Percentiles rank a stretch among this genome's conserved stretches.
phyloP scores from a whole-genome alignment of 225 moss, liverwort and hornwort species.

The Straminergon stramineum region DNA sequence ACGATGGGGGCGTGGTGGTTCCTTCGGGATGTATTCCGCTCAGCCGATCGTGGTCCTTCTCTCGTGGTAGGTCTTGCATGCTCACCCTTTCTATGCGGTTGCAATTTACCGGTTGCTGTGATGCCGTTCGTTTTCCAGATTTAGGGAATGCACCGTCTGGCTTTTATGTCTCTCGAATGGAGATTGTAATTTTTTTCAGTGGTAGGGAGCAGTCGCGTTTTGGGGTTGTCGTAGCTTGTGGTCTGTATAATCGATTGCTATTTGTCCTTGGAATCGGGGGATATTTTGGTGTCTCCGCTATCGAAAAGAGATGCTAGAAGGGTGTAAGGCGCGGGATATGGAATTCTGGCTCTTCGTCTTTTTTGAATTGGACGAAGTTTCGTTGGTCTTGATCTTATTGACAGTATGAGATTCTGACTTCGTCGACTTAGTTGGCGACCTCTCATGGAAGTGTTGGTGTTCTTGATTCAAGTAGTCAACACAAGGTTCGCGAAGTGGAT shows the following conservation, averaged over 20 bases:
- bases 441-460: neutral
- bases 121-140: neutral
- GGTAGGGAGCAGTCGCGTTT: neutral
- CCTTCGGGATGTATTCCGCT: neutral
- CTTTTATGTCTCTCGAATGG: neutral
- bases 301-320: neutral
- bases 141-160: neutral
- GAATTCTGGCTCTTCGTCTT: neutral
- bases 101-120: neutral
- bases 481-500: neutral
- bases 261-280: neutral
- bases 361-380: neutral
- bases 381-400: neutral
- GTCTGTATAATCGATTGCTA: neutral
- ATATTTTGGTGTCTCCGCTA: neutral
- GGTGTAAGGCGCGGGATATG: neutral
- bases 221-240: too few relatives aligned
- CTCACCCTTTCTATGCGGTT: too few relatives aligned
- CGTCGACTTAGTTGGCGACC: neutral
- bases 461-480: too few relatives aligned
- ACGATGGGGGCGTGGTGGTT: neutral
- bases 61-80: conserved; percentile 10
- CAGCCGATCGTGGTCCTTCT: conserved; percentile 24
- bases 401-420: neutral
- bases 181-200: neutral